Evolutionary conservation across 495 filamentous ascomycete species (phyloP), one percentile per base, ranked within the genome.

Genomic region (Massariosphaeria phaeospora): DNA sequence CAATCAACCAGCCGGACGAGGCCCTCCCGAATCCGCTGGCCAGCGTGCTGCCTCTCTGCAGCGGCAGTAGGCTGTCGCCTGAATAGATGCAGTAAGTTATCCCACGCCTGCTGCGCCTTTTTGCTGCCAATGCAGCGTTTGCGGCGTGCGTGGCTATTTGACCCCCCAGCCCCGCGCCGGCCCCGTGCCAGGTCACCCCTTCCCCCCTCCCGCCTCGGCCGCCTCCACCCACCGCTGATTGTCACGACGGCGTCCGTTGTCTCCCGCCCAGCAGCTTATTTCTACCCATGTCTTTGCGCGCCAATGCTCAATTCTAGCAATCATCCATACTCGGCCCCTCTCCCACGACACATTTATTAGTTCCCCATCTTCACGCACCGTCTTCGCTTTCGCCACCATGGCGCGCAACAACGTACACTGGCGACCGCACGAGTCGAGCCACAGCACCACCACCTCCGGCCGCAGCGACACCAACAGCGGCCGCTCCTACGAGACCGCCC

Each of bases 401-500:
- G 24, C 61, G 18, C 54, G 49, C 10, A 55, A 35, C 25, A 55
- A 35, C 25, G 45, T 49, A 30, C 60, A 63, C 21, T 63, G 61
- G 61, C 46, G 59, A 30, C 35, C 48, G 31, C 27, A 59, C 39
- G 38, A 55, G 5, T 51, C 57, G 21, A 65, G 57, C 48, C 25
- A 55, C 48, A 65, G 58, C 54, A 61, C 21, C 48, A 59, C 52
- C 52, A 56, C 48, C 58, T 77, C 77, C 9, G n/a, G 21, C 30
- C 78, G 75, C 57, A 82, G 79, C 27, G n/a, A n/a, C n/a, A 79
- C 79, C 45, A 75, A 77, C 52, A 85, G 83, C 59, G 73, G 82
- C 53, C 75, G 74, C 51, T 87, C 87, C 13, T 74, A 76, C 66
- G 86, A 84, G 57, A 90, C 84, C 4, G 79, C 77, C 12, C 80